Percentiles rank a stretch among this genome's conserved stretches.
Evolutionary conservation across 2,329 filamentous ascomycete genomes (phyloP).

Genomic region (Fusarium agapanthi): DNA sequence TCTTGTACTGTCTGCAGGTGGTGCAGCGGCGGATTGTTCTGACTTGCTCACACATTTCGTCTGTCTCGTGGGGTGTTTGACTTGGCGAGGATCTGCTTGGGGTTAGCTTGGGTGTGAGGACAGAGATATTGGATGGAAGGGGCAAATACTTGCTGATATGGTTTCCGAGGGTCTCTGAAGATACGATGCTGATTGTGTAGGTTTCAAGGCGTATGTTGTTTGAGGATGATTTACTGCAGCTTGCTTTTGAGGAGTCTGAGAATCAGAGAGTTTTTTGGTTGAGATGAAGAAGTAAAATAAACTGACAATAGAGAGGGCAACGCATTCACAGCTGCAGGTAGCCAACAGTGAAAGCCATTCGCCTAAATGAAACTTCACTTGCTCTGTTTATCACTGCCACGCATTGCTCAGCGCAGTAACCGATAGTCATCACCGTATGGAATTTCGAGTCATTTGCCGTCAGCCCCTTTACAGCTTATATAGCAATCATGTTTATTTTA

Average conservation of each 20-base stretch:
- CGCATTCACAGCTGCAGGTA: not conserved
- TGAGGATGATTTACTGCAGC: not conserved
- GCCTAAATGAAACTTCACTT: no score
- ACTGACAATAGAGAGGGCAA: no score
- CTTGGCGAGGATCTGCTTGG: not conserved
- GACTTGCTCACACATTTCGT: constrained; percentile 4
- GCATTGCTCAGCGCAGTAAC: not conserved
- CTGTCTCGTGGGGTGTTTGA: no score
- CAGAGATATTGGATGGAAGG: not conserved
- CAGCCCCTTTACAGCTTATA: no score
- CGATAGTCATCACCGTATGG: fast-evolving
- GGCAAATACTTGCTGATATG: not conserved
- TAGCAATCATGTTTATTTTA: not conserved
- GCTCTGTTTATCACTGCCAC: not conserved
- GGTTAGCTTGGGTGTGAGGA: no score
- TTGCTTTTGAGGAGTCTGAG: fast-evolving
- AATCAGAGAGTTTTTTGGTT: fast-evolving
- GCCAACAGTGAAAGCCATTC: not conserved
- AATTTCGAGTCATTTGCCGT: not conserved
- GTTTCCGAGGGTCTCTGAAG: fast-evolving
- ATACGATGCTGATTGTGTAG: fast-evolving
- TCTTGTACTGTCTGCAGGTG: not conserved
- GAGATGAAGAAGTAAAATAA: not conserved
- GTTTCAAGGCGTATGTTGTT: not conserved
- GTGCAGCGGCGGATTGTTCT: not conserved